These are phyloP conservation scores for Stipa capillata DNA, from an alignment of 176 grass and related monocot genomes.

Conservation along the genomic window DNA sequence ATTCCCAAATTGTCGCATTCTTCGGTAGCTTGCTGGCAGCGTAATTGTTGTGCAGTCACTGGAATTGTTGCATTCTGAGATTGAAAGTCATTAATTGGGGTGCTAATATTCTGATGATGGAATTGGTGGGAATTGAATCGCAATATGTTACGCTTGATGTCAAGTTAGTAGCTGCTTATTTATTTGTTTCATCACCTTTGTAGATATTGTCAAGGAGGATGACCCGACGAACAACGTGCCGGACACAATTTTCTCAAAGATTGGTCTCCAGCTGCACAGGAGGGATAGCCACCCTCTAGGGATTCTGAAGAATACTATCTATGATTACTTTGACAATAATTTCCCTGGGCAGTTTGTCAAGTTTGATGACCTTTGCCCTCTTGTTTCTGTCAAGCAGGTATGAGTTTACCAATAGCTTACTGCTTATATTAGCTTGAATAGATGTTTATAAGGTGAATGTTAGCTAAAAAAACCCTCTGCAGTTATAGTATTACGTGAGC, in stretches of 20 bases:
- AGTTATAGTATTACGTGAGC: not conserved
- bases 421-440: not conserved
- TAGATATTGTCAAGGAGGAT: constrained; percentile 89
- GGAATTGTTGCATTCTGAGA: not conserved
- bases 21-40: not conserved
- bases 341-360: constrained; percentile 62
- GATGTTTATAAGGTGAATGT: not conserved
- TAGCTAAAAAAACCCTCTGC: not conserved
- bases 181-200: not conserved
- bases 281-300: constrained; percentile 84
- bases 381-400: constrained; percentile 93
- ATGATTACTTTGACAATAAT: constrained; percentile 71
- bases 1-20: not conserved
- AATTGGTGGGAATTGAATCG: not conserved
- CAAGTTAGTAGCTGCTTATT: not conserved
- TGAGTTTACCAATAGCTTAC: not conserved
- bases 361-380: constrained; percentile 89
- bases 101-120: not conserved
- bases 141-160: not conserved
- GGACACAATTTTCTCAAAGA: constrained; percentile 74
- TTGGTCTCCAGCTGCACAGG: constrained; percentile 84
- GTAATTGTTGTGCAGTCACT: not conserved
- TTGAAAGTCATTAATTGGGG: not conserved
- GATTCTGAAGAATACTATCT: constrained; percentile 88
- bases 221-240: constrained; percentile 90